A percentile compares a stretch with the other conserved stretches of the same genome.
Evolutionary conservation across 768 basidiomycete genomes (phyloP).

Genomic region (Mycena rosella): DNA sequence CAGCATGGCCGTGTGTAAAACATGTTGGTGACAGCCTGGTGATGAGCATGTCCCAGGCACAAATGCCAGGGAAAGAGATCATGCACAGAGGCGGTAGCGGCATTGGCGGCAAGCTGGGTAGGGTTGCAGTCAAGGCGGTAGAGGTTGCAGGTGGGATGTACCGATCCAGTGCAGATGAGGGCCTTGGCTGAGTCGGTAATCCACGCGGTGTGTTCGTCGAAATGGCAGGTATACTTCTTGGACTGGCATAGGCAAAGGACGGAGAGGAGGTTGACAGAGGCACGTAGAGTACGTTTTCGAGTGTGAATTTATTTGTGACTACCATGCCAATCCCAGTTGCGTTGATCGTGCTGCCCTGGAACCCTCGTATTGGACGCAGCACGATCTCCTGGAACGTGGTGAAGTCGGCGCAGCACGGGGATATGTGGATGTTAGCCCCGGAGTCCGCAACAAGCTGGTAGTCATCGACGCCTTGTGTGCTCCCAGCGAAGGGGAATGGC

Average conservation of each 20-base stretch:
- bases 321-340: not conserved
- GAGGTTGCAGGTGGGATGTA: not conserved
- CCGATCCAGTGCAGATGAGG: not conserved
- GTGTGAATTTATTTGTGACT: not conserved
- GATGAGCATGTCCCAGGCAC: not conserved
- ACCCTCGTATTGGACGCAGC: not conserved
- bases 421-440: not conserved
- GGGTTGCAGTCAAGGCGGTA: not conserved
- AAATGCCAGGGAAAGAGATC: not conserved
- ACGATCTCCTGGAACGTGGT: not conserved
- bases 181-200: not conserved
- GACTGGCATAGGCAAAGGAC: not conserved
- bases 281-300: too few relatives aligned
- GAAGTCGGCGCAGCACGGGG: not conserved
- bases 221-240: not conserved
- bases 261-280: not conserved
- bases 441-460: not conserved
- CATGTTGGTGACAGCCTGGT: not conserved
- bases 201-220: not conserved
- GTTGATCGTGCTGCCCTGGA: not conserved
- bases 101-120: not conserved
- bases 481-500: not conserved
- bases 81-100: not conserved
- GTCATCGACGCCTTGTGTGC: not conserved
- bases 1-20: not conserved